Base-by-base conservation (phyloP, 1,284 basidiomycete species). In the Cutaneotrichosporon sp. region DNA sequence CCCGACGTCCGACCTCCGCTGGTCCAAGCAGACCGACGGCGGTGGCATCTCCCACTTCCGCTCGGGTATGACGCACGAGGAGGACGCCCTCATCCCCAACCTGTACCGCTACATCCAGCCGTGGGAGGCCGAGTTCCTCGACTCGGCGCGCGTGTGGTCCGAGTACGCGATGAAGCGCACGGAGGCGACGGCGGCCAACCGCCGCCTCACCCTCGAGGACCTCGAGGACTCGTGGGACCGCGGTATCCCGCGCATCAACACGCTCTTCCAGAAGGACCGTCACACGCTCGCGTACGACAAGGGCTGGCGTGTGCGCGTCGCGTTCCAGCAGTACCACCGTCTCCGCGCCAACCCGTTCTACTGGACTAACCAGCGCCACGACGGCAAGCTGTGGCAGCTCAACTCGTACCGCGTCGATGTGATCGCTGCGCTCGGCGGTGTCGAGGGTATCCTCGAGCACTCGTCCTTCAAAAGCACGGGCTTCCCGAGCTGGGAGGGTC, bases 151-250 rank as follows among this genome's bases (percentile, higher is more conserved):
- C 67, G 97, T 99, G 29, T 99, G 97, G 97, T 92, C 91, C 3
- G 97, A 99, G 81, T 99, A 99, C 78, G 97, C 97, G 0, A 92
- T 97, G 91, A 99, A 99, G 85, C 85, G 97, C 68, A 98, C 98
- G 80, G 97, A 99, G 77, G 97, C 95, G 24, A 95, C 94, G 67
- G 94, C 95, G 3, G 92, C 97, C 78, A 98, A 99, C 80, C 89
- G 95, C 62, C 88, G 97, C 25, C 83, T 98, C 52, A 98, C 95
- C 1, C 83, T 97, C n/a, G 95, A 98, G 76, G 95, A 97, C 83
- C 84, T 97, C 24, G 94, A 97, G 77, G 94, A 97, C 75, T 93
- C 90, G 73, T 97, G 93, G 92, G 77, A 98, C 81, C 91, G 95
- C 69, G 95, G 95, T 82, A 95, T 99, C 75, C 95, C 97, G 7